Conservation (phyloP, 2,329 filamentous ascomycete genomes). For the Catunica adiposa region DNA sequence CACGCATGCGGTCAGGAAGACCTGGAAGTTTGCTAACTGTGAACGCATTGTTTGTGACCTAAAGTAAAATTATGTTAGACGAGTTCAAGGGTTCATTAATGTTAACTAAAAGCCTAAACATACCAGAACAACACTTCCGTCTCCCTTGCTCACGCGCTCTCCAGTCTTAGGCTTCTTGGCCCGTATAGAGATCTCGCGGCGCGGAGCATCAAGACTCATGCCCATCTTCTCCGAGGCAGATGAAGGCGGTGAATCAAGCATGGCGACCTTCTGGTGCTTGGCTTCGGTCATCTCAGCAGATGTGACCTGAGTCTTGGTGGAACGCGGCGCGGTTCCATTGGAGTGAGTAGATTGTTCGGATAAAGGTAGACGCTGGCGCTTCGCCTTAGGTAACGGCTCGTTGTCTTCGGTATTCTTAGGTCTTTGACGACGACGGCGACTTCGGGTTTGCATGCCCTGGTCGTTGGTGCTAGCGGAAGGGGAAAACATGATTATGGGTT, state of each 20-base stretch:
- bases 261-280: slow-evolving; percentile 35
- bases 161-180: slow-evolving; percentile 46
- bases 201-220: slow-evolving; percentile 26
- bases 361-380: slow-evolving; percentile 42
- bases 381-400: slow-evolving; percentile 43
- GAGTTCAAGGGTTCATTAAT: not conserved
- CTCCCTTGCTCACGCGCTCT: slow-evolving; percentile 48
- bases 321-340: slow-evolving; percentile 21
- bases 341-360: slow-evolving; percentile 36
- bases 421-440: slow-evolving; percentile 43
- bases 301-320: slow-evolving; percentile 19
- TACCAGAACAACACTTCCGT: slow-evolving; percentile 51
- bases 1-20: slow-evolving; percentile 59
- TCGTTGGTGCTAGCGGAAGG: slow-evolving; percentile 31
- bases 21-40: slow-evolving; percentile 71
- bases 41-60: slow-evolving; percentile 77
- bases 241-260: slow-evolving; percentile 21
- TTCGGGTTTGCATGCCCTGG: slow-evolving; percentile 27
- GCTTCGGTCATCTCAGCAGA: slow-evolving; percentile 39
- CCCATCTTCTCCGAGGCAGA: slow-evolving; percentile 23
- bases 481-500: slow-evolving; percentile 37
- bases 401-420: slow-evolving; percentile 39
- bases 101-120: slow-evolving; percentile 17
- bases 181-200: slow-evolving; percentile 40
- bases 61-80: slow-evolving; percentile 13